A percentile compares a stretch with the other conserved stretches of the same genome.
phyloP scores from a whole-genome alignment of 2,329 filamentous ascomycete species.

The Colletotrichum liaoningense region DNA sequence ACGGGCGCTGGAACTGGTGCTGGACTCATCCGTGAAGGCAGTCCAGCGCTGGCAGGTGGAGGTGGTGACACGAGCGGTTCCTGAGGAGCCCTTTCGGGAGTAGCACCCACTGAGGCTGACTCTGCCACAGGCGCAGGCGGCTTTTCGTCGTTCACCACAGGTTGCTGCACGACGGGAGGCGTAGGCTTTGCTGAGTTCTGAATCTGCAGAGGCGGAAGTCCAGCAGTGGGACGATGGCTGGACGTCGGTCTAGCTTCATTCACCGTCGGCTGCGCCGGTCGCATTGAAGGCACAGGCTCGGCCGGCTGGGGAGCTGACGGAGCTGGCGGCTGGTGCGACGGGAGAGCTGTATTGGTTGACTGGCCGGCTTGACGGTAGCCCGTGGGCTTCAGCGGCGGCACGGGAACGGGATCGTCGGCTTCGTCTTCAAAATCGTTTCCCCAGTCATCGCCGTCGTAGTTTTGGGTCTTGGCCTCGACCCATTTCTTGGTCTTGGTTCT shows the following conservation, averaged over 20 bases:
- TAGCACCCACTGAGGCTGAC: conserved; percentile 25
- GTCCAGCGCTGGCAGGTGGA: conserved; percentile 33
- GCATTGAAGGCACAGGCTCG: conserved; percentile 42
- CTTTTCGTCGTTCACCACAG: conserved; percentile 25
- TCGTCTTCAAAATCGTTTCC: conserved; percentile 74
- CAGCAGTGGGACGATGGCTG: conserved; percentile 40
- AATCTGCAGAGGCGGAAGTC: conserved; percentile 45
- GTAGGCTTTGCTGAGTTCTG: conserved; percentile 41
- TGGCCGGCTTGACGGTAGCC: conserved; percentile 42
- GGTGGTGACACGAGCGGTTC: conserved; percentile 38
- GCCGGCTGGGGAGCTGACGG: conserved; percentile 35
- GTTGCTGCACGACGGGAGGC: background rate
- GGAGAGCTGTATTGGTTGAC: conserved; percentile 41
- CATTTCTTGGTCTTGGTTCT: conserved; percentile 93
- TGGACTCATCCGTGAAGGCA: background rate
- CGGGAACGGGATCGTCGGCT: conserved; percentile 53
- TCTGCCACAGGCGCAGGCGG: conserved; percentile 5
- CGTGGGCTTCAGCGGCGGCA: conserved; percentile 38
- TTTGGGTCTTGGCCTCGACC: conserved; percentile 87
- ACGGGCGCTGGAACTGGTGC: background rate
- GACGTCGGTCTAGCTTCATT: conserved; percentile 33
- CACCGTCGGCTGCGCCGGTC: conserved; percentile 30
- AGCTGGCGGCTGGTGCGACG: conserved; percentile 35
- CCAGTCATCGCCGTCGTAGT: conserved; percentile 96
- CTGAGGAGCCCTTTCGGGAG: conserved; percentile 29